These are phyloP conservation scores for Ustilago tritici DNA, from an alignment of 1,284 basidiomycete species.

Conservation along the genomic window DNA sequence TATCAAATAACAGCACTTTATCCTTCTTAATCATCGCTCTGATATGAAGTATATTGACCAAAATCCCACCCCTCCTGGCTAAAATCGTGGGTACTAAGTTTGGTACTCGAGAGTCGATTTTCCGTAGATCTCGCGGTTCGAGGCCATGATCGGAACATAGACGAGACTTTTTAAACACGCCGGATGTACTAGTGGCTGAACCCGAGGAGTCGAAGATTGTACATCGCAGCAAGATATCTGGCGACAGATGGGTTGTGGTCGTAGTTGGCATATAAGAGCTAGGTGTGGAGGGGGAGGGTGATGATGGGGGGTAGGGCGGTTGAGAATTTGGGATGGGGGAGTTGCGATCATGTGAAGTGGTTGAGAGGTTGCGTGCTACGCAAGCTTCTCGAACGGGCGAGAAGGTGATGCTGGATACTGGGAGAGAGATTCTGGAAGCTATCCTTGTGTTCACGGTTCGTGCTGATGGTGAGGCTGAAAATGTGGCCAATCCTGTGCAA, in stretches of 20 bases:
- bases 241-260: constrained; percentile 50
- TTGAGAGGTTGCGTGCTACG: no score
- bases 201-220: constrained; percentile 63
- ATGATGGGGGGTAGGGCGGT: background rate
- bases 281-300: background rate
- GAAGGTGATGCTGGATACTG: no score
- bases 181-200: constrained; percentile 84
- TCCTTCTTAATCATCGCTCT: constrained; percentile 94
- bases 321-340: background rate
- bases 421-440: no score
- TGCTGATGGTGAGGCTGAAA: no score
- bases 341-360: no score
- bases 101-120: constrained; percentile 93
- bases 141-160: constrained; percentile 87
- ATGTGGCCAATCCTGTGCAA: no score
- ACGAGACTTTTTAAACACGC: constrained; percentile 88
- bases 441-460: no score
- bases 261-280: background rate
- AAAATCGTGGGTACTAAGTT: constrained; percentile 93
- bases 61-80: constrained; percentile 84
- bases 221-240: constrained; percentile 60
- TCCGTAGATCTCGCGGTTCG: constrained; percentile 93
- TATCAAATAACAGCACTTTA: constrained; percentile 88
- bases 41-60: constrained; percentile 89
- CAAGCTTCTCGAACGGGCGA: no score